Percentiles rank a stretch among this genome's conserved stretches.
phyloP scores from a whole-genome alignment of 1,139 yeast species.

The Diutina neorugosa region DNA sequence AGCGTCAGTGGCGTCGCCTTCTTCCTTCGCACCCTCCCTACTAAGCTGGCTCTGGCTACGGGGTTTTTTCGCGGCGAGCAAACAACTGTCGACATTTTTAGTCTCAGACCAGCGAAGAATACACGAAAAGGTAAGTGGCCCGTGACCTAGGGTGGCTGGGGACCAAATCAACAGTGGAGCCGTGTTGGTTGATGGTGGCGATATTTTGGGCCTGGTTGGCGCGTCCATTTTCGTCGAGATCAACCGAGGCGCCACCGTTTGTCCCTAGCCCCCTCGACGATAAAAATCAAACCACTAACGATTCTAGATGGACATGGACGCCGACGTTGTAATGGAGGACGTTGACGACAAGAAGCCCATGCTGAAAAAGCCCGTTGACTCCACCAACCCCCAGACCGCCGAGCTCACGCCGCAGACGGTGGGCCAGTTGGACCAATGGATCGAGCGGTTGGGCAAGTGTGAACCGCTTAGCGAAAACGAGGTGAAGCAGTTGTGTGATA shows the following conservation, averaged over 20 bases:
- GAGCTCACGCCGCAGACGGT: conserved; percentile 24
- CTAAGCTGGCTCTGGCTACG: not conserved
- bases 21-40: not conserved
- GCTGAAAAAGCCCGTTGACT: conserved; percentile 5
- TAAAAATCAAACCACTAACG: not conserved
- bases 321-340: conserved; percentile 64
- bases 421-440: conserved; percentile 79
- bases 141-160: not conserved
- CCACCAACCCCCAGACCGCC: conserved; percentile 10
- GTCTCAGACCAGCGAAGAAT: not conserved
- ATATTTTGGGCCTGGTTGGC: no score
- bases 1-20: not conserved
- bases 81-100: not conserved
- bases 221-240: no score
- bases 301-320: conserved; percentile 44
- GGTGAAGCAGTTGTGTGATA: conserved; percentile 69
- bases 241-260: no score
- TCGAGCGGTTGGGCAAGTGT: conserved; percentile 65
- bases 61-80: not conserved
- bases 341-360: conserved; percentile 32
- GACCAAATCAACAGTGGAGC: no score
- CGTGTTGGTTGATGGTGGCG: no score
- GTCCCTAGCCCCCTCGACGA: not conserved
- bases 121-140: not conserved
- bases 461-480: conserved; percentile 77